Evolutionary conservation across 768 basidiomycete species (phyloP).

Genomic region (Gyrodon lividus): DNA sequence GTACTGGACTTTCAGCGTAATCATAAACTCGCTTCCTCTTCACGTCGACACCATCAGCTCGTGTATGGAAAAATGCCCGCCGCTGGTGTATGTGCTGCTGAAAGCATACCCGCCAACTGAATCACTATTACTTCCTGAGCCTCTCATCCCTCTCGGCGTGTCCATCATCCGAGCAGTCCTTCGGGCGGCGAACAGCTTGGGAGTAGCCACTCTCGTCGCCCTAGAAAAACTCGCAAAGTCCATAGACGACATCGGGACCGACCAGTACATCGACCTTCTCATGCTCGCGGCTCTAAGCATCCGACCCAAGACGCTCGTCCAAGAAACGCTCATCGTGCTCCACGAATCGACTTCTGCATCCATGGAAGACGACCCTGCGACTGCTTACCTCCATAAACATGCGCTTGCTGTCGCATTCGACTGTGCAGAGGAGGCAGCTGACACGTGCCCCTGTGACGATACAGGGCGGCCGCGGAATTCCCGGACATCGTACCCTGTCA

Average conservation of each 20-base stretch:
- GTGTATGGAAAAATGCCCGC: slow-evolving; percentile 53
- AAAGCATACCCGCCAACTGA: slow-evolving; percentile 48
- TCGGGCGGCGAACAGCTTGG: slow-evolving; percentile 52
- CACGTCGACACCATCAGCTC: slow-evolving; percentile 31
- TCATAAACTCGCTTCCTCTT: slow-evolving; percentile 29
- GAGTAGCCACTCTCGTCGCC: slow-evolving; percentile 56
- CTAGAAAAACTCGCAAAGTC: slow-evolving; percentile 51
- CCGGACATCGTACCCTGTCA: slow-evolving; percentile 36
- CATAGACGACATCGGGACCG: slow-evolving; percentile 40
- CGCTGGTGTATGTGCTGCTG: slow-evolving; percentile 53
- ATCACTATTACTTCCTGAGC: slow-evolving; percentile 31
- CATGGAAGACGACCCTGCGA: slow-evolving; percentile 23
- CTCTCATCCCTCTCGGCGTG: slow-evolving; percentile 24
- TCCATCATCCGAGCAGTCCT: slow-evolving; percentile 49
- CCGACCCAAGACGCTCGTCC: slow-evolving; percentile 49
- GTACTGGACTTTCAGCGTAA: slow-evolving; percentile 47
- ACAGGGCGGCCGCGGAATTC: slow-evolving; percentile 47
- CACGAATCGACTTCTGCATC: slow-evolving; percentile 42
- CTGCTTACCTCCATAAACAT: slow-evolving; percentile 52
- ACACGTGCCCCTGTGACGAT: slow-evolving; percentile 68
- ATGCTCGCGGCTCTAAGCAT: slow-evolving; percentile 52
- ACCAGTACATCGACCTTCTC: slow-evolving; percentile 51
- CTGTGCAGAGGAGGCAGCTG: slow-evolving; percentile 63
- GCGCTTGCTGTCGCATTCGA: slow-evolving; percentile 60
- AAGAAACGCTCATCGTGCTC: slow-evolving; percentile 60